Base-by-base conservation (phyloP, 176 grass and related monocot species). In the Cenchrus purpureus region DNA sequence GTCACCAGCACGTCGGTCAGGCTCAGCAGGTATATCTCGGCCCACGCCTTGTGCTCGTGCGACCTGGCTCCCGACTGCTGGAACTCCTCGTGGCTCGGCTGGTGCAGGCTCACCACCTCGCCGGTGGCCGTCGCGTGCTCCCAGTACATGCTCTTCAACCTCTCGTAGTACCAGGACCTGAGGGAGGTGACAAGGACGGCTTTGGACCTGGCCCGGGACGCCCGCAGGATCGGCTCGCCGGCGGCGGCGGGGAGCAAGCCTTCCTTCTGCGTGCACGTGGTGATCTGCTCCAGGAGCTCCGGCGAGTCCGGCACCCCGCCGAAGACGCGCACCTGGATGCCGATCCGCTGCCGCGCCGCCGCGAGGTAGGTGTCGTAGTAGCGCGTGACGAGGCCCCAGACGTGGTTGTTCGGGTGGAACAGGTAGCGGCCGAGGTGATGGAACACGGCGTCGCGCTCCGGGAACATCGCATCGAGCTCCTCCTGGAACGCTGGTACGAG, bases 21-120 rank as follows among this genome's bases (percentile, higher is more conserved):
- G 80, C 94, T 97, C 8, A 94, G 54, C 80, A 94, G 84, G n/a
- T 88, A 97, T 0, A 97, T 94, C 73, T 97, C 92, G 4, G 92
- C 87, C 78, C 79, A 84, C 40, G 94, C 94, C 88, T 90, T 92
- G 71, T 57, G 17, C 13, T 94, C 91, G 81, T 94, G 94, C 43
- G 68, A 84, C 64, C 13, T 74, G 7, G 29, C 29, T 8, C 79
- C 80, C 54, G 53, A 86, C 0, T 14, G 78, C 84, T 94, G 89
- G 31, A 48, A 16, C 56, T 90, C 66, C 70, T 97, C 94, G 69
- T 92, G 94, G 80, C 85, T 94, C 7, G 94, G 94, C 84, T 97
- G 94, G 72, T 92, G 75, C 60, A 97, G 83, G 31, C 71, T 75
- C 50, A 97, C 85, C 44, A 62, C 66, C 65, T 90, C 90, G 9